A percentile compares a stretch with the other conserved stretches of the same genome.
These are phyloP conservation scores for Solanum hybrid DNA, from an alignment of 305 asterid genomes.

Conservation along the genomic window DNA sequence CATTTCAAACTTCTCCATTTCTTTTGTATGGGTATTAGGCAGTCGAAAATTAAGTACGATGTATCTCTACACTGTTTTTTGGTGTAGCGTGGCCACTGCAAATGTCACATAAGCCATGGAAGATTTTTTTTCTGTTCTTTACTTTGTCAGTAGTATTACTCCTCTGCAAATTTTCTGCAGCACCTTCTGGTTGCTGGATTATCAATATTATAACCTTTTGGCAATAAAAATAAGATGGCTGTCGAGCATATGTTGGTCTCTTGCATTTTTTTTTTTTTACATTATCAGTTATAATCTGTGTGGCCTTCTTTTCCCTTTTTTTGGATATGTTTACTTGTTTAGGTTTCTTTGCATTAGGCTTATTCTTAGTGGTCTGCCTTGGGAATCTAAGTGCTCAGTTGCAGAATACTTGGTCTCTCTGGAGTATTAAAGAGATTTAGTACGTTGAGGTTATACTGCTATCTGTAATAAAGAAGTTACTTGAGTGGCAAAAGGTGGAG, in stretches of 20 bases:
- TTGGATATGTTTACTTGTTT: neutral
- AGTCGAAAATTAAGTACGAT: neutral
- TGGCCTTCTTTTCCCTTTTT: neutral
- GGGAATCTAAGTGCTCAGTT: neutral
- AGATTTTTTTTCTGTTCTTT: neutral
- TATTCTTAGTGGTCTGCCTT: neutral
- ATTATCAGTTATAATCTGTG: neutral
- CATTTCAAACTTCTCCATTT: neutral
- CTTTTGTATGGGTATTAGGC: neutral
- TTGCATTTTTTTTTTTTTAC: neutral
- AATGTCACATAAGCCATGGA: neutral
- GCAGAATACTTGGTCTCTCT: neutral
- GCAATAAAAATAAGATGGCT: neutral
- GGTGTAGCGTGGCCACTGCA: neutral
- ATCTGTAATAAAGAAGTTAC: neutral
- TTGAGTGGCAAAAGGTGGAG: no score
- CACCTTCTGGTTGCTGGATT: neutral
- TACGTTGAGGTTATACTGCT: neutral
- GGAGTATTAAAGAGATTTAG: neutral
- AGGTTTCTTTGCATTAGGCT: neutral
- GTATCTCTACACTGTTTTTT: neutral
- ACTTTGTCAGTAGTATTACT: neutral
- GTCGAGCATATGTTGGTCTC: neutral
- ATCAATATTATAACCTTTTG: neutral
- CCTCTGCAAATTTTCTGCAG: neutral